Percentiles rank a stretch among this genome's conserved stretches.
phyloP scores from a whole-genome alignment of 352 stramenopile genomes.

The Phytophthora megakarya region DNA sequence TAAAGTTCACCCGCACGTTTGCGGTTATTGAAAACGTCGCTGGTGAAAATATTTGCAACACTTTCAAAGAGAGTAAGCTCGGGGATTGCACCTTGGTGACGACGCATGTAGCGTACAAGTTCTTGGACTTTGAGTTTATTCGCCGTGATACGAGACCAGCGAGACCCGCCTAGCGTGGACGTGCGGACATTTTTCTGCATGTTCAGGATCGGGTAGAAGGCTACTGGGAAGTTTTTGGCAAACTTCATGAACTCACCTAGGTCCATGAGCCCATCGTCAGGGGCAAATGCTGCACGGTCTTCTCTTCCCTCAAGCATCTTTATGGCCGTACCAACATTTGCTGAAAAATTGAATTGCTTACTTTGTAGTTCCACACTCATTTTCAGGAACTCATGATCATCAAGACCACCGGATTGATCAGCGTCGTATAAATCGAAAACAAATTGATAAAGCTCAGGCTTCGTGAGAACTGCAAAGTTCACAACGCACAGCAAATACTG shows the following conservation, averaged over 20 bases:
- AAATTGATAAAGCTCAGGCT: constrained; percentile 70
- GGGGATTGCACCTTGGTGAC: constrained; percentile 51
- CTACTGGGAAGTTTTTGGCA: constrained; percentile 51
- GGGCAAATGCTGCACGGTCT: constrained; percentile 19
- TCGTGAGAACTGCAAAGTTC: constrained; percentile 63
- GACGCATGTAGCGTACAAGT: constrained; percentile 64
- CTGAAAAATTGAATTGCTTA: constrained; percentile 66
- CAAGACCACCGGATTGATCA: constrained; percentile 57
- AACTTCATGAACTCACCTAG: constrained; percentile 60
- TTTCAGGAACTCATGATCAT: constrained; percentile 63
- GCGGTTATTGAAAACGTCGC: constrained; percentile 48
- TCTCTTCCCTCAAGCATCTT: constrained; percentile 53
- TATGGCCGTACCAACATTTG: constrained; percentile 65
- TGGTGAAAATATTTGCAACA: constrained; percentile 55
- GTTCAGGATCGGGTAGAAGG: constrained; percentile 62
- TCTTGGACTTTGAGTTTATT: constrained; percentile 61
- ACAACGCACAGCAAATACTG: constrained; percentile 64
- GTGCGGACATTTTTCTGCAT: constrained; percentile 60
- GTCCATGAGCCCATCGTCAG: constrained; percentile 51
- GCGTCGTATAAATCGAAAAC: constrained; percentile 76
- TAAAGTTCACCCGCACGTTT: constrained; percentile 60
- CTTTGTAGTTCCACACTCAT: constrained; percentile 74
- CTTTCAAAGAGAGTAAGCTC: constrained; percentile 44
- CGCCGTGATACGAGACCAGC: constrained; percentile 47
- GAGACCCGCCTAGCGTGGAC: constrained; percentile 45